Evolutionary conservation across 129 eudicot genomes (phyloP), one percentile per base, ranked within the genome.

Genomic region (Pittosporum tobira): DNA sequence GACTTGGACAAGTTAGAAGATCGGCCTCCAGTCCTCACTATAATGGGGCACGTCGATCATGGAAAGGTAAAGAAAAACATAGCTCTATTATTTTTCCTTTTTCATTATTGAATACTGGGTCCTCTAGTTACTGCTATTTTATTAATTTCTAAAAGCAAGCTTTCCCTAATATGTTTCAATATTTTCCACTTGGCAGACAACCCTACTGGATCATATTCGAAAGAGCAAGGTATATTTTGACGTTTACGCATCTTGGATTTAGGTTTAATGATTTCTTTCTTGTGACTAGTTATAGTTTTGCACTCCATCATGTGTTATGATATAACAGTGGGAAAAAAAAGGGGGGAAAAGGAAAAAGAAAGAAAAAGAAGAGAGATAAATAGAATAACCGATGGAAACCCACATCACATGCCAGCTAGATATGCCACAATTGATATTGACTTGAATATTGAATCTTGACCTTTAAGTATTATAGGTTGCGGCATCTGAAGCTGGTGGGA

Each of bases 41-140:
- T 91, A 18, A 91, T 91, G 99, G 99, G 99, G 37, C 99, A 91
- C 58, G 99, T 91, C 3, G 99, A 91, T 70, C 99, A 91, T 66
- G 99, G 96, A 68, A 91, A 91, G 78, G 99, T 91, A 47, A 67
- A 75, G 21, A 51, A 43, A 18, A 26, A 3, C 21, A 1, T 56
- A 29, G 37, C 3, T 53, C 29, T 48, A 9, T 38, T 64, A 19
- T 59, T 7, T 38, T 37, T 24, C n/a, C 14, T 49, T 56, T 46
- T n/a, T 67, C 6, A 48, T 65, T 2, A 20, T 38, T 34, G 13
- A 5, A 43, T 30, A 27, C 18, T 20, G 5, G n/a, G 24, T 22
- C 48, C 45, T 14, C 59, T 34, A 11, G n/a, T 22, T 21, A 52
- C 48, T n/a, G n/a, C n/a, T 6, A 22, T 24, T 52, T 29, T 12